Conservation (phyloP, 495 filamentous ascomycete genomes). For the Hypoxylon lienhwacheense region DNA sequence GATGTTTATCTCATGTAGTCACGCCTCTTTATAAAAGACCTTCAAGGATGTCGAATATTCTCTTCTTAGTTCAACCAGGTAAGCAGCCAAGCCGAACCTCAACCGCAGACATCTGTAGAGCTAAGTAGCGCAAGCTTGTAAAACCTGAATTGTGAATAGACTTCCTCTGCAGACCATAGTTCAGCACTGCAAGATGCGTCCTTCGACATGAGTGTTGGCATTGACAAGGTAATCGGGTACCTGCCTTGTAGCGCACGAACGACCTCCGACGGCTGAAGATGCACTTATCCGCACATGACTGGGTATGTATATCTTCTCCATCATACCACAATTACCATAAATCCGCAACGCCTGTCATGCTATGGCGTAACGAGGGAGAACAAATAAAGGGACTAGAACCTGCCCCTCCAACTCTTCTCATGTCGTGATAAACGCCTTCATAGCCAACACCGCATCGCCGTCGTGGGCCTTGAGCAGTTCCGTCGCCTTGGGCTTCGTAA, state of each 20-base stretch:
- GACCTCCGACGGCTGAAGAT: too few species aligned
- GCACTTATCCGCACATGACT: not conserved
- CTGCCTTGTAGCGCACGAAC: too few species aligned
- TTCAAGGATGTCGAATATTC: too few species aligned
- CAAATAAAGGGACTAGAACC: not conserved
- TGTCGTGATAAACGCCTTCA: conserved; percentile 57
- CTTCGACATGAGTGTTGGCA: not conserved
- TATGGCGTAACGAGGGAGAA: not conserved
- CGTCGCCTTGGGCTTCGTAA: conserved; percentile 78
- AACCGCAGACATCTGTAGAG: too few species aligned
- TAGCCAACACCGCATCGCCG: conserved; percentile 70
- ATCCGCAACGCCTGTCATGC: conserved; percentile 29
- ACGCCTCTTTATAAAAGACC: too few species aligned
- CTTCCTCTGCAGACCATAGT: too few species aligned
- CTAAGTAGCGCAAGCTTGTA: too few species aligned
- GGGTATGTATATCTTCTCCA: conserved; percentile 25
- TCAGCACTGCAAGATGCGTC: not conserved
- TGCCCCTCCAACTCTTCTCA: not conserved
- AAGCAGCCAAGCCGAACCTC: too few species aligned
- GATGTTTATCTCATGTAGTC: too few species aligned
- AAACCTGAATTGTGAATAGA: too few species aligned
- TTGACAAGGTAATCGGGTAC: too few species aligned
- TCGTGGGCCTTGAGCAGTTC: conserved; percentile 80
- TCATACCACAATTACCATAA: not conserved
- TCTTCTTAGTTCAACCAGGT: too few species aligned